Evolutionary conservation across 2,329 filamentous ascomycete genomes (phyloP).

Genomic region (Pochonia chlamydosporia): DNA sequence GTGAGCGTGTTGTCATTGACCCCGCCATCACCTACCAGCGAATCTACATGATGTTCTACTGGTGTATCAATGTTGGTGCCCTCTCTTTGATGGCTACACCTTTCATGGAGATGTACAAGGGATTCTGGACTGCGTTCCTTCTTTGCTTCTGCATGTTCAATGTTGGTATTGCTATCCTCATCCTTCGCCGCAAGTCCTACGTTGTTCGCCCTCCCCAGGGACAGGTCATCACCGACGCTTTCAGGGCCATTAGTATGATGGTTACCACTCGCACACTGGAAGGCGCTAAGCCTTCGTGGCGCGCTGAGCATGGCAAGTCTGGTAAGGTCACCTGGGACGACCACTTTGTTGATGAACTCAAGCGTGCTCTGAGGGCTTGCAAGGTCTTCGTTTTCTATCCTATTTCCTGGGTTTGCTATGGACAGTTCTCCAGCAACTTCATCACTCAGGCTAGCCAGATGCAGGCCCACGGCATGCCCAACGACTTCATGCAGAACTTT

Average conservation of each 20-base stretch:
- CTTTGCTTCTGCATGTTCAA: slow-evolving; percentile 57
- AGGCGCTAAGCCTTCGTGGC: slow-evolving; percentile 62
- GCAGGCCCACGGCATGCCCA: slow-evolving; percentile 60
- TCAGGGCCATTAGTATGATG: slow-evolving; percentile 41
- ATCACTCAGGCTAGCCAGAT: slow-evolving; percentile 54
- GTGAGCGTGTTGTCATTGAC: slow-evolving; percentile 60
- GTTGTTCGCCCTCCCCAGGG: slow-evolving; percentile 52
- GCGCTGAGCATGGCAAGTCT: slow-evolving; percentile 42
- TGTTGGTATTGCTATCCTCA: slow-evolving; percentile 48
- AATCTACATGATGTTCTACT: slow-evolving; percentile 71
- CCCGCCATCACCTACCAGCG: slow-evolving; percentile 60
- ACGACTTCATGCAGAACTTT: slow-evolving; percentile 64
- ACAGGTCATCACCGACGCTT: slow-evolving; percentile 59
- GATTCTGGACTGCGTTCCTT: slow-evolving; percentile 61
- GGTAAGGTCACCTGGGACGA: slow-evolving; percentile 55
- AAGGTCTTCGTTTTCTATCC: slow-evolving; percentile 64
- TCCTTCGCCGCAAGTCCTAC: slow-evolving; percentile 40
- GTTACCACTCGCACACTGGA: slow-evolving; percentile 40
- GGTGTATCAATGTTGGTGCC: slow-evolving; percentile 70
- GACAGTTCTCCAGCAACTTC: slow-evolving; percentile 62
- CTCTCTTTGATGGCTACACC: slow-evolving; percentile 62
- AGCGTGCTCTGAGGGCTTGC: slow-evolving; percentile 61
- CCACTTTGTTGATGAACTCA: slow-evolving; percentile 66
- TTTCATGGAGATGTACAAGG: slow-evolving; percentile 60
- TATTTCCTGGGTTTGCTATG: slow-evolving; percentile 63